phyloP scores from a whole-genome alignment of 2,329 filamentous ascomycete species.

The Sarocladiaceae sp. region DNA sequence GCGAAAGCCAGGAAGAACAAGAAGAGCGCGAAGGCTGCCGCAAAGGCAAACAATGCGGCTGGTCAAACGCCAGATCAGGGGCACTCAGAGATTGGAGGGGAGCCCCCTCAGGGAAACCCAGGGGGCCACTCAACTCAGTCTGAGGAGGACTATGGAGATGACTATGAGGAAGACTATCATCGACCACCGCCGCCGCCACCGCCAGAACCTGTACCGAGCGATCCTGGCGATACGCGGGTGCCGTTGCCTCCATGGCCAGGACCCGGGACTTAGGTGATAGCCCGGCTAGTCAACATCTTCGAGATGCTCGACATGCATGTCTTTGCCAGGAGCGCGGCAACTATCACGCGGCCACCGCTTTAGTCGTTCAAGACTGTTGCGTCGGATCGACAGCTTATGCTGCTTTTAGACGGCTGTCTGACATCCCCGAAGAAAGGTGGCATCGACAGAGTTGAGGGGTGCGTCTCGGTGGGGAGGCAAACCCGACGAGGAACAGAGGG shows the following conservation, averaged over 20 bases:
- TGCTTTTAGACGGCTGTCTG: background rate
- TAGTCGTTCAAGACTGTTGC: background rate
- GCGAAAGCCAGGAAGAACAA: slow-evolving; percentile 86
- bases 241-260: slow-evolving; percentile 6
- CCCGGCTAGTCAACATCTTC: slow-evolving; percentile 1
- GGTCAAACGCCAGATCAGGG: slow-evolving; percentile 14
- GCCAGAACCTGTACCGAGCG: slow-evolving; percentile 10
- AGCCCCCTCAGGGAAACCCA: background rate
- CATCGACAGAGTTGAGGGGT: background rate
- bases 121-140: slow-evolving; percentile 29
- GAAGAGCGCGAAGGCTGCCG: slow-evolving; percentile 60
- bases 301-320: background rate
- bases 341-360: background rate
- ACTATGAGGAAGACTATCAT: slow-evolving; percentile 20
- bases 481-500: background rate
- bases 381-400: background rate
- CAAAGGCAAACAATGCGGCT: slow-evolving; percentile 20
- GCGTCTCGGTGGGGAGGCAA: slow-evolving; percentile 11
- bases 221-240: background rate
- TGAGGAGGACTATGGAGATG: slow-evolving; percentile 33
- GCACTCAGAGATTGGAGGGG: background rate
- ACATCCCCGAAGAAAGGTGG: background rate
- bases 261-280: slow-evolving; percentile 8
- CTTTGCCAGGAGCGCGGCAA: background rate
- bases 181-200: slow-evolving; percentile 11